Evolutionary conservation across 345 rosid species (phyloP).

Genomic region (Gossypium arboreum): DNA sequence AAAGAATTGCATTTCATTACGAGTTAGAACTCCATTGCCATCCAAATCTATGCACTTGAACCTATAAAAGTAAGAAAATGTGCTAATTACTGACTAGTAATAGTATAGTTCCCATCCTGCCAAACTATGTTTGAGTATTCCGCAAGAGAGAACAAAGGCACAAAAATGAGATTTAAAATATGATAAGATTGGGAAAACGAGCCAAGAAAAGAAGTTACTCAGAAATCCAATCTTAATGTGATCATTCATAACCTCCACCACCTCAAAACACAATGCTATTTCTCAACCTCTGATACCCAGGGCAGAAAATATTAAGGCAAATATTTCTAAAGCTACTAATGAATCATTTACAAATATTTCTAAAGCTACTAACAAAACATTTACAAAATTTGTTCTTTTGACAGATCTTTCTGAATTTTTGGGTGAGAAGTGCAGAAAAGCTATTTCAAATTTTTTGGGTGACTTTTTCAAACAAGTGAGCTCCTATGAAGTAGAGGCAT

Average conservation of each 20-base stretch:
- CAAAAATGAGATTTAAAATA: neutral
- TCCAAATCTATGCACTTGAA: slow-evolving; percentile 97
- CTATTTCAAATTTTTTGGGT: neutral
- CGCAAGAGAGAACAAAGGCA: neutral
- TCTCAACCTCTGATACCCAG: neutral
- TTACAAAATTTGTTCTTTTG: neutral
- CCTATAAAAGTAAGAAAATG: slow-evolving; percentile 38
- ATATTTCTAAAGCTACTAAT: neutral
- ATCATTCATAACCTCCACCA: slow-evolving; percentile 2
- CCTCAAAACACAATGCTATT: slow-evolving; percentile 3
- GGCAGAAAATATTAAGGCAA: slow-evolving; percentile 7
- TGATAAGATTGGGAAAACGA: neutral
- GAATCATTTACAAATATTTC: neutral
- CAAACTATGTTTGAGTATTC: slow-evolving; percentile 7
- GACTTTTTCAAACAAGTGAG: neutral
- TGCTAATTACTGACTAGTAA: slow-evolving; percentile 8
- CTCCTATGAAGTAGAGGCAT: neutral
- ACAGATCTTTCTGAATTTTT: neutral
- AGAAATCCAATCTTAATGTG: neutral
- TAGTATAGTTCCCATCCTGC: neutral
- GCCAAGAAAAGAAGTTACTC: slow-evolving; percentile 9
- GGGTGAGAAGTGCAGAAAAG: neutral
- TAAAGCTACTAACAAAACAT: neutral
- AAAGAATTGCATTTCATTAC: slow-evolving; percentile 20
- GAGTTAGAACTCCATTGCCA: slow-evolving; percentile 77